phyloP scores from a whole-genome alignment of 176 grass and related monocot species.

The Sorghum bicolor region DNA sequence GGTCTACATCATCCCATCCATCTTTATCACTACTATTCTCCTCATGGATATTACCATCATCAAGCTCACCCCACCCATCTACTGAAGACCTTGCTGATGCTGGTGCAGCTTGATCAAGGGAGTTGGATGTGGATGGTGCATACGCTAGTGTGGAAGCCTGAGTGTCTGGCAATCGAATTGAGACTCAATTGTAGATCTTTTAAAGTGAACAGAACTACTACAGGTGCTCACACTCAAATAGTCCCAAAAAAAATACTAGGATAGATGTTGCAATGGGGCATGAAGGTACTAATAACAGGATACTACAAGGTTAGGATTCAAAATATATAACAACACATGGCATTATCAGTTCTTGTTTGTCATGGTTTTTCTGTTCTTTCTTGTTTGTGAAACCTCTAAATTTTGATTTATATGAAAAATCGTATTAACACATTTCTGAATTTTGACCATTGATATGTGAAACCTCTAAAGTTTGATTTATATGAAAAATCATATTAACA shows the following conservation, averaged over 20 bases:
- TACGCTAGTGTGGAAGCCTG: constrained; percentile 23
- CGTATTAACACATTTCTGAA: not conserved
- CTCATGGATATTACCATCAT: constrained; percentile 55
- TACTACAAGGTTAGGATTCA: constrained; percentile 25
- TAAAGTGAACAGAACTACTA: not conserved
- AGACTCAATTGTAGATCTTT: constrained; percentile 12
- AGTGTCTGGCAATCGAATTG: constrained; percentile 36
- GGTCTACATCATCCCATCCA: constrained; percentile 96
- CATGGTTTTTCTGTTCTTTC: not conserved
- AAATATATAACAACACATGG: not conserved
- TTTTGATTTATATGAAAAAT: not conserved
- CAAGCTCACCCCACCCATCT: constrained; percentile 87
- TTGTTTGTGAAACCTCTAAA: not conserved
- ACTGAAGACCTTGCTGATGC: constrained; percentile 71
- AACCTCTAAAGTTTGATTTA: not conserved
- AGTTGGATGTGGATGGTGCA: constrained; percentile 47
- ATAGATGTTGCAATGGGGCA: not conserved
- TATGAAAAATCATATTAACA: not conserved
- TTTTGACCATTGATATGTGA: not conserved
- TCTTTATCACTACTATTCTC: constrained; percentile 65
- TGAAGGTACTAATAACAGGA: not conserved
- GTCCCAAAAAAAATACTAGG: not conserved
- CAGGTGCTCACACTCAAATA: not conserved
- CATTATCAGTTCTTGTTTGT: not conserved
- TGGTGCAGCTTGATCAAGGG: constrained; percentile 61